Evolutionary conservation across 495 filamentous ascomycete species (phyloP).

Genomic region (Penicillium verhagenii): DNA sequence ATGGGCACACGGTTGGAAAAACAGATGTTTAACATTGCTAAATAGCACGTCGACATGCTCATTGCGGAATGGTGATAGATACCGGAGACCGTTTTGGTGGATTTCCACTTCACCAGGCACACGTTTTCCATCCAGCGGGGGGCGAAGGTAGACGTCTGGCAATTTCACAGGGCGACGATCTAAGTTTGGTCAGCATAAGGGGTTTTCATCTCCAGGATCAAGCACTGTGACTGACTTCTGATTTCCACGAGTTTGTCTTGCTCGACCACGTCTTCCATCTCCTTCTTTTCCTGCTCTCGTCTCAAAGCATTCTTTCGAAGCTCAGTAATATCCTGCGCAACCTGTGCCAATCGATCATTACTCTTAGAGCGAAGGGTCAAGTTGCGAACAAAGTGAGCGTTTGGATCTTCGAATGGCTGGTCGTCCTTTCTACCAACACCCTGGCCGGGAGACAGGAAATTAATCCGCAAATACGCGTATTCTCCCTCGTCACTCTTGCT

Average conservation of each 20-base stretch:
- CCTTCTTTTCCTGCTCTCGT: constrained; percentile 96
- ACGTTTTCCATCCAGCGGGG: constrained; percentile 92
- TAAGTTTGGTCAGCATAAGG: constrained; percentile 23
- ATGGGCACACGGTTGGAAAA: constrained; percentile 95
- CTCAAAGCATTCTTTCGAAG: constrained; percentile 88
- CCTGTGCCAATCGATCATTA: constrained; percentile 79
- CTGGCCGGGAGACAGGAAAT: constrained; percentile 95
- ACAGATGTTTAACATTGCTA: constrained; percentile 97
- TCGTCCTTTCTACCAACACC: constrained; percentile 98
- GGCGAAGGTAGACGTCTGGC: constrained; percentile 90
- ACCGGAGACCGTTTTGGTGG: constrained; percentile 97
- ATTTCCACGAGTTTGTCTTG: constrained; percentile 96
- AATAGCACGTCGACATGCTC: constrained; percentile 93
- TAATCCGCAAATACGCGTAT: constrained; percentile 90
- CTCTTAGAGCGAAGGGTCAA: constrained; percentile 92
- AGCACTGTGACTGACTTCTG: constrained; percentile 57
- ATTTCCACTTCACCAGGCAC: constrained; percentile 94
- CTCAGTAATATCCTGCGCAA: constrained; percentile 86
- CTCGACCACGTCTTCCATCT: constrained; percentile 99
- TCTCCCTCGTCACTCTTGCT: constrained; percentile 95
- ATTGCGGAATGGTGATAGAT: constrained; percentile 80
- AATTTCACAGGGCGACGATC: constrained; percentile 84
- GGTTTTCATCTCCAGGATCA: background rate
- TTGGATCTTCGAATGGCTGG: constrained; percentile 94
- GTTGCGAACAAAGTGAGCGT: constrained; percentile 92